phyloP scores from a whole-genome alignment of 2,329 filamentous ascomycete species.

The Ambrosiella cleistominuta region DNA sequence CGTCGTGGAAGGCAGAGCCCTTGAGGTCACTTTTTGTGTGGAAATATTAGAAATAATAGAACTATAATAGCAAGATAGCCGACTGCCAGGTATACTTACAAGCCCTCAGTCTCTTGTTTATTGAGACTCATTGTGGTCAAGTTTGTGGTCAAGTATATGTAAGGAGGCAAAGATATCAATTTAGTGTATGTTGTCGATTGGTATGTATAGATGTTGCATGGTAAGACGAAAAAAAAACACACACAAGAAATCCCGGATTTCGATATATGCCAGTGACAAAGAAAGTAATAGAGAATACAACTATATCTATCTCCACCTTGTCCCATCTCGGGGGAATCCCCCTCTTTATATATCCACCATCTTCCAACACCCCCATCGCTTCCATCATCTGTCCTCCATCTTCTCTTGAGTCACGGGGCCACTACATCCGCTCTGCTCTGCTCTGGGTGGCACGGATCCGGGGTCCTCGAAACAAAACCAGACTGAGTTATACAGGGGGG shows the following conservation, averaged over 20 bases:
- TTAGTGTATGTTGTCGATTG: no score
- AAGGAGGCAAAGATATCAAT: background rate
- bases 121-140: conserved; percentile 4
- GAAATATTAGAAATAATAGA: background rate
- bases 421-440: background rate
- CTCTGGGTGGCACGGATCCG: background rate
- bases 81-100: background rate
- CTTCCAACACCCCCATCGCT: background rate
- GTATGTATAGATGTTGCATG: no score
- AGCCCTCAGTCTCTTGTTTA: background rate
- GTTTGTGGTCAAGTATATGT: background rate
- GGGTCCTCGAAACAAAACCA: background rate
- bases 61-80: background rate
- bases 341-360: background rate
- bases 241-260: no score
- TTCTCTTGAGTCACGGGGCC: background rate
- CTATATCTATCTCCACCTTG: background rate
- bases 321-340: background rate
- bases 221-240: no score
- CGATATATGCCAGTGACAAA: background rate
- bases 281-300: background rate
- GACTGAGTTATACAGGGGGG: background rate
- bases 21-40: background rate
- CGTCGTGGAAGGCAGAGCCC: conserved; percentile 13
- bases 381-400: background rate